Percentiles rank a stretch among this genome's conserved stretches.
Evolutionary conservation across 306 rosid species (phyloP).

Genomic region (Carpinus fangiana): DNA sequence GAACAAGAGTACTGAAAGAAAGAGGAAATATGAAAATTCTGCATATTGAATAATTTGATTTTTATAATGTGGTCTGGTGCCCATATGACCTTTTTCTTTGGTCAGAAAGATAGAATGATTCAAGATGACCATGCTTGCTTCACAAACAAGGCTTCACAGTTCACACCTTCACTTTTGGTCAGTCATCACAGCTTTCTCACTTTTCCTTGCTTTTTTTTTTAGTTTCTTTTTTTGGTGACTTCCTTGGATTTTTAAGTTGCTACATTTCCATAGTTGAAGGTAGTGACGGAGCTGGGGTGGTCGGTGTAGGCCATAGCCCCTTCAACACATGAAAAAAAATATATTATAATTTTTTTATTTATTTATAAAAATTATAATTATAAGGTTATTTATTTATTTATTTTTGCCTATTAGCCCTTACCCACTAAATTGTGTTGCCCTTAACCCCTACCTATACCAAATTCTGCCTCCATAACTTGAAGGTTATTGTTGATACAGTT

Average conservation of each 20-base stretch:
- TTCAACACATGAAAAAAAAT: too few relatives aligned
- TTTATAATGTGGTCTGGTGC: background rate
- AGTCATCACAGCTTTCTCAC: background rate
- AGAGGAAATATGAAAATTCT: background rate
- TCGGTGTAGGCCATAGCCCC: too few relatives aligned
- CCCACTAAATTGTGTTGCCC: too few relatives aligned
- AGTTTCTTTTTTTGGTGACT: background rate
- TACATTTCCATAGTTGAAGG: background rate
- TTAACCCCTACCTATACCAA: too few relatives aligned
- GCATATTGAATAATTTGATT: background rate
- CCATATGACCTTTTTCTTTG: background rate
- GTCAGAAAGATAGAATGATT: background rate
- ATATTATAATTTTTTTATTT: too few relatives aligned
- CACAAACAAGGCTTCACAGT: background rate
- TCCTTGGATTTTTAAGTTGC: background rate
- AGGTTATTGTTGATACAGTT: too few relatives aligned
- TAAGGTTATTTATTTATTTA: too few relatives aligned
- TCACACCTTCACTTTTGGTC: background rate
- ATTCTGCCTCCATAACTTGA: too few relatives aligned
- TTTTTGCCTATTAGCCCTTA: too few relatives aligned
- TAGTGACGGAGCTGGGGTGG: too few relatives aligned
- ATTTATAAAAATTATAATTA: too few relatives aligned
- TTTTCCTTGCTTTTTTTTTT: background rate
- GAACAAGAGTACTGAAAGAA: background rate
- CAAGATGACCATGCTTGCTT: slow-evolving; percentile 18